Conservation (phyloP, 345 rosid species). For the Gossypium ekmanianum region DNA sequence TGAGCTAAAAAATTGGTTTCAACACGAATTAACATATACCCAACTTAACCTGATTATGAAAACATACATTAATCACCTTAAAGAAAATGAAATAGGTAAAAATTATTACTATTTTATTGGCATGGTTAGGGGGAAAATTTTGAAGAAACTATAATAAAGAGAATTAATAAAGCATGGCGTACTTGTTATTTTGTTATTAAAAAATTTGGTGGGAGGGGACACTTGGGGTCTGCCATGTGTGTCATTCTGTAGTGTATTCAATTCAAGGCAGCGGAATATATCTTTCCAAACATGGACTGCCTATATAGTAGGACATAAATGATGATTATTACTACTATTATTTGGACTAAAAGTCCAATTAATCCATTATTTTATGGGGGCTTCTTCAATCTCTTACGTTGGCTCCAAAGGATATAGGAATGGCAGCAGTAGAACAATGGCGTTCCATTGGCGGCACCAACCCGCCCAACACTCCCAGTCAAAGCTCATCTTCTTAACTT, state of each 20-base stretch:
- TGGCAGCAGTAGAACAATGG: too few species aligned
- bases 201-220: background rate
- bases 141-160: background rate
- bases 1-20: too few species aligned
- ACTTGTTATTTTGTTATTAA: background rate
- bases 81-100: background rate
- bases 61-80: background rate
- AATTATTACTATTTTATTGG: too few species aligned
- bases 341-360: too few species aligned
- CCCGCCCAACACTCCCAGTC: background rate
- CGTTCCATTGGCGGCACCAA: too few species aligned
- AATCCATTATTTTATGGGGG: too few species aligned
- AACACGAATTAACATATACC: too few species aligned
- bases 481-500: background rate
- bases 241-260: background rate
- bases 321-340: too few species aligned
- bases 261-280: background rate
- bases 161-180: background rate
- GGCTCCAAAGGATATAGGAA: too few species aligned
- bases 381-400: too few species aligned
- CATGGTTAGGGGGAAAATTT: background rate
- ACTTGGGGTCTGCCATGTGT: background rate
- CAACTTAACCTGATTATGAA: too few species aligned
- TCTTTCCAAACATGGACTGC: too few species aligned
- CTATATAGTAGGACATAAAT: background rate